Evolutionary conservation across 2,329 filamentous ascomycete species (phyloP).

Genomic region (Ceratocystis destructans): DNA sequence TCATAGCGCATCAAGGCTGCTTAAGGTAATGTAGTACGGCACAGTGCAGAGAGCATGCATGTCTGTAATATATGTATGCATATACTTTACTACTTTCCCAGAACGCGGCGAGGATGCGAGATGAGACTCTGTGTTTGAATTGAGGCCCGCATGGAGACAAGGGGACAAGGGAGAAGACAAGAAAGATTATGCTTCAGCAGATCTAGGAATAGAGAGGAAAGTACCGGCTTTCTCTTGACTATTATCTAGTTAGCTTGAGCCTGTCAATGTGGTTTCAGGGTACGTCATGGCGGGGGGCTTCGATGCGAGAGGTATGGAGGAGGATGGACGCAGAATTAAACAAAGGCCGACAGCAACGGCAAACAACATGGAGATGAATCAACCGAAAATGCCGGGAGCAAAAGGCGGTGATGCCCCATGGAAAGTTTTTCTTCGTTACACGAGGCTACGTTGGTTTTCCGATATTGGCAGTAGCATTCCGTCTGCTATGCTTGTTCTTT

Average conservation of each 20-base stretch:
- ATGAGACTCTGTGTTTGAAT: background rate
- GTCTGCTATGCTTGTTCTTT: background rate
- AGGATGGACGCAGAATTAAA: too few species aligned
- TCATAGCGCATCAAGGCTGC: background rate
- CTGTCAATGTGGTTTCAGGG: background rate
- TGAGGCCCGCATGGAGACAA: background rate
- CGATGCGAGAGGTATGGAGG: too few species aligned
- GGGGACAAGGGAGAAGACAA: background rate
- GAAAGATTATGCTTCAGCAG: too few species aligned
- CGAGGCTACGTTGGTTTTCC: background rate
- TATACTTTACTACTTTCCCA: background rate
- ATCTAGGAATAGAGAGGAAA: too few species aligned
- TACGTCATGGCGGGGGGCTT: background rate
- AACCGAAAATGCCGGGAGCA: background rate
- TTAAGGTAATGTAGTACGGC: conserved; percentile 2
- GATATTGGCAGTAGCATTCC: background rate
- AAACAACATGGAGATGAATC: too few species aligned
- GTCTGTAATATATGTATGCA: background rate
- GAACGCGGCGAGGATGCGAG: background rate
- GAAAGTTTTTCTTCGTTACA: background rate
- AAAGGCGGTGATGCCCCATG: background rate
- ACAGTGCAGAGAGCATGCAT: background rate
- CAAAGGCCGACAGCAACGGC: too few species aligned
- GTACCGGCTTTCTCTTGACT: too few species aligned
- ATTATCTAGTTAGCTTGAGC: background rate